Percentiles rank a stretch among this genome's conserved stretches.
Evolutionary conservation across 2,329 filamentous ascomycete genomes (phyloP).

Genomic region (Colletotrichum australisinense): DNA sequence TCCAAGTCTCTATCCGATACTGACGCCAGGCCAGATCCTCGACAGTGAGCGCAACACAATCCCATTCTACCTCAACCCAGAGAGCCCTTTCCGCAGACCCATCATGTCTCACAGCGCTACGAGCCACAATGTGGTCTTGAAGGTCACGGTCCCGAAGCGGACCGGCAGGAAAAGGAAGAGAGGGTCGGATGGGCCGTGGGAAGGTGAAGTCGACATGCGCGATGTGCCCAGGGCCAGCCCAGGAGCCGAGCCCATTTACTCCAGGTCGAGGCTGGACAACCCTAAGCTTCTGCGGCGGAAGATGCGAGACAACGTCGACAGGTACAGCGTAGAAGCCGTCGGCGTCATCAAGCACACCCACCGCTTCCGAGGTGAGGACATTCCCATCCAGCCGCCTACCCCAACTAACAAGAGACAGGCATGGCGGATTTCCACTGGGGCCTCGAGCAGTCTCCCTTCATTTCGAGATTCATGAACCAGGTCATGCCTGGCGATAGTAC

Average conservation of each 20-base stretch:
- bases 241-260: constrained; percentile 47
- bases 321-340: constrained; percentile 76
- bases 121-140: constrained; percentile 87
- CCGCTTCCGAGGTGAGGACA: constrained; percentile 76
- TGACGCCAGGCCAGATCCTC: constrained; percentile 50
- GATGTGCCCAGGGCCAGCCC: constrained; percentile 34
- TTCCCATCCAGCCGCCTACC: neutral
- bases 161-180: constrained; percentile 89
- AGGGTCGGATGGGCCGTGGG: constrained; percentile 76
- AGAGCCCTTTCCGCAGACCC: constrained; percentile 83
- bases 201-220: constrained; percentile 52
- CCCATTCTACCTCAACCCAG: constrained; percentile 81
- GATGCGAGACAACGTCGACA: constrained; percentile 76
- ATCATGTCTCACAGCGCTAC: constrained; percentile 80
- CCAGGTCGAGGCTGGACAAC: constrained; percentile 61
- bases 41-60: constrained; percentile 62
- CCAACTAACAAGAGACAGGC: constrained; percentile 49
- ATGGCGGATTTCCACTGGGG: constrained; percentile 90
- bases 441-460: constrained; percentile 74
- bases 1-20: neutral
- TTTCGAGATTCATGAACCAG: constrained; percentile 76
- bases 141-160: constrained; percentile 86
- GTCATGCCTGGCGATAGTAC: constrained; percentile 78
- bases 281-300: constrained; percentile 69
- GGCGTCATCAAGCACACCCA: constrained; percentile 84